These are phyloP conservation scores for Epichloe gansuensis DNA, from an alignment of 2,329 filamentous ascomycete genomes.

Conservation along the genomic window DNA sequence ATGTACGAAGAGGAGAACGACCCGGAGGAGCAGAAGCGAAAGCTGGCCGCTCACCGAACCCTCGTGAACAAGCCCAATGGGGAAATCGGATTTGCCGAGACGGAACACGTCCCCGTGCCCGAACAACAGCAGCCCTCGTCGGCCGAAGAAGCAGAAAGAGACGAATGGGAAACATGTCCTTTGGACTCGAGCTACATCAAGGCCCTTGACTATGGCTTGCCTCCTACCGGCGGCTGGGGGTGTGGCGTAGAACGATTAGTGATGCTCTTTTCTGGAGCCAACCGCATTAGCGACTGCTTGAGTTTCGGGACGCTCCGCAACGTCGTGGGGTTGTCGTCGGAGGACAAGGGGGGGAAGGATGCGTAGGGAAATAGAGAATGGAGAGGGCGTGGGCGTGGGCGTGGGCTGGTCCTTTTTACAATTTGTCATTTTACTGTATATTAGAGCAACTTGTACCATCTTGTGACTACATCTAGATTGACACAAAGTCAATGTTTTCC, in stretches of 20 bases:
- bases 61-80: slow-evolving; percentile 24
- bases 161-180: slow-evolving; percentile 31
- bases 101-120: too few relatives aligned
- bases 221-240: slow-evolving; percentile 95
- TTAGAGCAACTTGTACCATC: too few relatives aligned
- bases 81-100: slow-evolving; percentile 16
- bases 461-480: too few relatives aligned
- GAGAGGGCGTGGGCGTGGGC: too few relatives aligned
- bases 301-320: slow-evolving; percentile 76
- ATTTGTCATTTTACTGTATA: too few relatives aligned
- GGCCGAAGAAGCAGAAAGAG: slow-evolving; percentile 18
- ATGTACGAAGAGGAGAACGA: slow-evolving; percentile 98
- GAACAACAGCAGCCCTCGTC: slow-evolving; percentile 26
- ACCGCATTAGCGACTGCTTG: slow-evolving; percentile 73
- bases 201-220: slow-evolving; percentile 76
- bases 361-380: not conserved
- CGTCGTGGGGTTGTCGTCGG: slow-evolving; percentile 39
- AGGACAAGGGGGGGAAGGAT: slow-evolving; percentile 13
- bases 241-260: slow-evolving; percentile 82
- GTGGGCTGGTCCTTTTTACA: too few relatives aligned
- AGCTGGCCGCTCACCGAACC: slow-evolving; percentile 51
- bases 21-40: slow-evolving; percentile 70
- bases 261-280: slow-evolving; percentile 75
- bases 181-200: slow-evolving; percentile 73
- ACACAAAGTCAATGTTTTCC: too few relatives aligned